Base-by-base conservation (phyloP, 306 rosid species). In the Ochetophila trinervis region DNA sequence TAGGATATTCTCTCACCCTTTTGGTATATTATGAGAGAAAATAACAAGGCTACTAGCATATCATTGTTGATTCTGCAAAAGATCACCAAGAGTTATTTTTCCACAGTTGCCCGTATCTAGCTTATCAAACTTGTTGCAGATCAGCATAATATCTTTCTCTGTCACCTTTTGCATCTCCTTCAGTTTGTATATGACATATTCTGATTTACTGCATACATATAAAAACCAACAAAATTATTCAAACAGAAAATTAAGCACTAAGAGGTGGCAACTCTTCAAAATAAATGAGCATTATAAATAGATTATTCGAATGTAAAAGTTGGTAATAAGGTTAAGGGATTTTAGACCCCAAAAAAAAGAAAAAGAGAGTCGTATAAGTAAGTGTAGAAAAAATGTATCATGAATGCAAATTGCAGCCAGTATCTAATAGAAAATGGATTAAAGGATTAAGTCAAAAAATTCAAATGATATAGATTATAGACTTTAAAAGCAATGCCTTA, bases 121-220 rank as follows among this genome's bases (percentile, higher is more conserved):
- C 82, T 79, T 79, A 62, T 94, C 99, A 60, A 94, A 94, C 80
- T 88, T 86, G 71, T 83, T 56, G 71, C 90, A 62, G 54, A 94
- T 66, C 84, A 70, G 84, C 86, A 83, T 73, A 54, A 90, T 76
- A 79, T 94, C 99, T 78, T 88, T 94, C 74, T 90, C 88, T 1
- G 88, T 60, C 49, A 90, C 83, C 83, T 80, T 94, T 37, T 90
- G 90, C 97, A 94, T 81, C 90, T 94, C 97, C 82, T 94, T 90
- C 47, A 94, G 99, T 83, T 94, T 94, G 96, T 79, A 90, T 74
- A 94, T 75, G 57, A 88, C 99, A 70, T 78, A 94, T 68, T 94
- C 99, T 34, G 97, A 86, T 76, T 91, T 90, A 68, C 99, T 90
- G 84, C 90, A 83, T 19, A 63, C 4, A 48, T n/a, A 70, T 63